A percentile compares a stretch with the other conserved stretches of the same genome.
Conservation (phyloP, 768 basidiomycete genomes). For the Mycena amicta region DNA sequence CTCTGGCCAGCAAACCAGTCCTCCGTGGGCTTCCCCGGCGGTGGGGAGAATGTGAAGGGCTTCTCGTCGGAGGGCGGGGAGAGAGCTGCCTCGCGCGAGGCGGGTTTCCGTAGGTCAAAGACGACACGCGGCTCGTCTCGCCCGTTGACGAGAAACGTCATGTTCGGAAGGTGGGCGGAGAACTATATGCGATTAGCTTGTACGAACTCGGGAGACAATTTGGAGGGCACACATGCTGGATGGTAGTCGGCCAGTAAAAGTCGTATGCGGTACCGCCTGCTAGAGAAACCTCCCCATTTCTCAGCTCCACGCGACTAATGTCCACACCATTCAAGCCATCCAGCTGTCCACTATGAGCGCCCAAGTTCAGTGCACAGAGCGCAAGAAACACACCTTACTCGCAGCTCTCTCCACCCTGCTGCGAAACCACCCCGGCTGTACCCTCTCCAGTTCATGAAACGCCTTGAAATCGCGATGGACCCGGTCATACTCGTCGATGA, state of each 20-base stretch:
- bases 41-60: background rate
- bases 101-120: slow-evolving; percentile 4
- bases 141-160: slow-evolving; percentile 9
- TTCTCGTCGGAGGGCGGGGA: background rate
- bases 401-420: background rate
- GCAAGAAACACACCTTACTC: background rate
- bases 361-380: too few relatives aligned
- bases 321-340: too few relatives aligned
- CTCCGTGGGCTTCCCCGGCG: background rate
- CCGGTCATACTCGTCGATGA: background rate
- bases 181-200: too few relatives aligned
- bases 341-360: too few relatives aligned
- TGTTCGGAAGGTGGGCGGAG: slow-evolving; percentile 10
- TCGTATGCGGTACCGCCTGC: too few relatives aligned
- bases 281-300: too few relatives aligned
- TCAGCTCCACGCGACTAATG: too few relatives aligned
- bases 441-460: background rate
- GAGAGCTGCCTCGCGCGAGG: background rate
- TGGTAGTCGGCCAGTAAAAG: too few relatives aligned
- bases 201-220: too few relatives aligned
- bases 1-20: slow-evolving; percentile 6
- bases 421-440: background rate
- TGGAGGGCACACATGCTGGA: background rate
- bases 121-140: slow-evolving; percentile 11
- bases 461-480: background rate